Percentiles rank a stretch among this genome's conserved stretches.
These are phyloP conservation scores for Cajanus cajan DNA, from an alignment of 306 rosid species.

Conservation along the genomic window DNA sequence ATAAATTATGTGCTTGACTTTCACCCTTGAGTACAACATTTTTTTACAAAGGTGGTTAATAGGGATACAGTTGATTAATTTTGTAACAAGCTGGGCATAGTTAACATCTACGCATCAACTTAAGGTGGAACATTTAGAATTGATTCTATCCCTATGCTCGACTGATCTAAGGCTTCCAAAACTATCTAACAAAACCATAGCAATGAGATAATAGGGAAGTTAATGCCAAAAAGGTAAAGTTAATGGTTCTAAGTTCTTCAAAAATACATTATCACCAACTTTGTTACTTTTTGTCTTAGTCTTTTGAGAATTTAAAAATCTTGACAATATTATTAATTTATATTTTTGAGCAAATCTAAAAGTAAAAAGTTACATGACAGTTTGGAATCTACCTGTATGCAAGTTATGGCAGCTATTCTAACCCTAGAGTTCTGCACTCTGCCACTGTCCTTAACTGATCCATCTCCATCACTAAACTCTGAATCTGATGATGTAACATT, in stretches of 20 bases:
- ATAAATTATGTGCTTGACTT: not conserved
- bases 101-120: not conserved
- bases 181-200: not conserved
- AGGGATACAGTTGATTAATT: not conserved
- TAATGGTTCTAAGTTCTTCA: not conserved
- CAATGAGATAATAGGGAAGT: not conserved
- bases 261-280: not conserved
- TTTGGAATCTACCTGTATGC: slow-evolving; percentile 70
- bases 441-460: slow-evolving; percentile 51
- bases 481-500: slow-evolving; percentile 84
- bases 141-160: not conserved
- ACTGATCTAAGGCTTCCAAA: not conserved
- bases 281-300: not conserved
- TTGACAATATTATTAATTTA: not conserved
- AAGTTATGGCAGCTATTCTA: slow-evolving; percentile 80
- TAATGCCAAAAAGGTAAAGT: not conserved
- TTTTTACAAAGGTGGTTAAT: not conserved
- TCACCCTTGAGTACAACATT: not conserved
- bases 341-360: slow-evolving; percentile 18
- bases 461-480: slow-evolving; percentile 88
- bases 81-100: not conserved
- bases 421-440: slow-evolving; percentile 59
- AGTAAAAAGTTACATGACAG: not conserved
- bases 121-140: not conserved
- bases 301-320: not conserved